Base-by-base conservation (phyloP, 768 basidiomycete genomes). In the Vararia minispora region DNA sequence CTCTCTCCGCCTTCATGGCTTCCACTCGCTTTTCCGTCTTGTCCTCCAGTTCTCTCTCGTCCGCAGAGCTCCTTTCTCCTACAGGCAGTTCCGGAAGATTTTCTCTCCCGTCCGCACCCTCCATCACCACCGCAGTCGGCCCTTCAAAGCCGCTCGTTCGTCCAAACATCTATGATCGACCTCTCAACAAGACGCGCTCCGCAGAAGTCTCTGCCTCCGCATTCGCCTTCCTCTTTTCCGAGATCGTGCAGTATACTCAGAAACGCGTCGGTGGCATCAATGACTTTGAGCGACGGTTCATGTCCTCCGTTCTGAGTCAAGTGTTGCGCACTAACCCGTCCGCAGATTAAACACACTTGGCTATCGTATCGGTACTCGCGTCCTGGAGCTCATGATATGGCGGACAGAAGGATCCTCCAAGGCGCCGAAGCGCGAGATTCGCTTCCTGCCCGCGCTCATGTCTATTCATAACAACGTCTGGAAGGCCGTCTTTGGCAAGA, bases 381-480 rank as follows among this genome's bases (percentile, higher is more conserved):
- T 92, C 14, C 71, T 97, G 26, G 90, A 92, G 57, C 71, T 92
- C 47, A 79, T 84, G 74, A 59, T 73, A 40, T 89, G 79, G 82
- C 79, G 79, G 18, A 68, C 71, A 37, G 89, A 86, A 61, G 74
- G 73, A 26, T 66, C 73, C 18, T 79, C 81, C 28, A 87, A 95
- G 60, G 70, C 79, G n/a, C 92, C 95, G 8, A 91, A 91, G 56
- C 79, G 91, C 51, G 90, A 94, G 55, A 83, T 82, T 29, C 77
- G 88, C 29, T 80, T 98, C 49, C 70, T 98, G 13, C 87, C 90
- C 5, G 83, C 86, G 3, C 71, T 99, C 39, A 89, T 92, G 79
- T 81, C 79, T 53, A 78, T 99, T 36, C 94, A 97, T 51, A 91
- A 89, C 1, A 88, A 94, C 49, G 79, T 98, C 18, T 99, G 94